These are phyloP conservation scores for Argentina anserina DNA, from an alignment of 306 rosid genomes.

Conservation along the genomic window DNA sequence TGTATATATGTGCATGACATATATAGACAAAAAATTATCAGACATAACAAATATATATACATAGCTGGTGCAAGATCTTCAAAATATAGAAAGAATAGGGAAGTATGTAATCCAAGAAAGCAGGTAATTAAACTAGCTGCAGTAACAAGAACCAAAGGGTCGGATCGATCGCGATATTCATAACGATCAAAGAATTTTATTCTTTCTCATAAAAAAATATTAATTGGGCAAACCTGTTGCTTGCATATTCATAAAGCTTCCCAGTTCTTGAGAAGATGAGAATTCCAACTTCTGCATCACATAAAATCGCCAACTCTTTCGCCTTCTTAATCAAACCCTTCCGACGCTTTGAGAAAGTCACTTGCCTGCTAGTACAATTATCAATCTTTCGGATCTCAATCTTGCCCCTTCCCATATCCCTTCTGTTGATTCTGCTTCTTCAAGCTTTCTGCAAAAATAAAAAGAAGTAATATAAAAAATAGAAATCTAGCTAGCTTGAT, in stretches of 20 bases:
- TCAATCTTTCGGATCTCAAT: conserved; percentile 79
- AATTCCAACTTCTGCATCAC: conserved; percentile 85
- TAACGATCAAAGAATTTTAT: neutral
- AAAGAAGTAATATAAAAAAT: neutral
- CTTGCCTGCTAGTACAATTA: conserved; percentile 73
- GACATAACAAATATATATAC: neutral
- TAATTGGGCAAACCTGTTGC: conserved; percentile 44
- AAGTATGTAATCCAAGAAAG: neutral
- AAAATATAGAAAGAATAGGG: neutral
- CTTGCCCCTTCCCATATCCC: conserved; percentile 81
- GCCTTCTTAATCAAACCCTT: conserved; percentile 91
- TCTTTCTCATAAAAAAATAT: too few relatives aligned
- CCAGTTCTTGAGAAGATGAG: conserved; percentile 72
- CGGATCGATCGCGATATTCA: too few relatives aligned
- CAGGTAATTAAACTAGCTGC: neutral
- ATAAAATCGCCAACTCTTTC: conserved; percentile 70
- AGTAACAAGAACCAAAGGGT: neutral
- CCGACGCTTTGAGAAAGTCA: conserved; percentile 90
- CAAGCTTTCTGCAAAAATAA: conserved; percentile 44
- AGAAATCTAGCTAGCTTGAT: neutral
- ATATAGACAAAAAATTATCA: neutral
- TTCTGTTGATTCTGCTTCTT: neutral
- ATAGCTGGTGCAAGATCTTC: neutral
- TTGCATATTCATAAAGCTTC: conserved; percentile 76
- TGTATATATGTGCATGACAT: neutral